Evolutionary conservation across 345 rosid species (phyloP), one percentile per base, ranked within the genome.

Genomic region (Gossypium ekmanianum): DNA sequence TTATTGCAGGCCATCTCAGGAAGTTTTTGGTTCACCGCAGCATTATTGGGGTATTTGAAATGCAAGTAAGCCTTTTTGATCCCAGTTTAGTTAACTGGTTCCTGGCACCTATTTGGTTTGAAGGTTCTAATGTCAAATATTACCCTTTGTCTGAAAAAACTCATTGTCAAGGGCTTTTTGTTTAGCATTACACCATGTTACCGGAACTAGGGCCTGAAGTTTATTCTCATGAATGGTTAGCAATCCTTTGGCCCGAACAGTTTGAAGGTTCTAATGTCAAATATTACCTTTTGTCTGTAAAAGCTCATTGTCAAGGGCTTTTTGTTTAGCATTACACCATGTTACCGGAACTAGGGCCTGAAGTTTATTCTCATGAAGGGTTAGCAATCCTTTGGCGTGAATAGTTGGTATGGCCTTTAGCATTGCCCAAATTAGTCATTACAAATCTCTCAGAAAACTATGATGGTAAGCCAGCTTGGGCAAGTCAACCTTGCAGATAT

Each of bases 1-100:
- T 84, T 52, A 78, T 84, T 63, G 80, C 81, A 24, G 56, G 75
- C 77, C 78, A 79, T 75, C 78, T 84, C 16, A 56, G 84, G 57
- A 81, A 77, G 78, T 84, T 79, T 74, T 68, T 84, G 26, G 87
- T 84, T 70, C 80, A 84, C 55, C 81, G 71, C 48, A 77, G 80
- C 55, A 72, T 81, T 48, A 72, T 81, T 72, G 78, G 71, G 24
- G 56, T 81, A 34, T 79, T 84, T 79, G 87, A 84, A 77, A 79
- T 68, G 67, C 81, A 77, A 7, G 86, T 81, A 77, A 78, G 81
- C n/a, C 44, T 18, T 24, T 34, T 58, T 72, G 7, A 57, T 71
- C 26, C 2, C 4, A 22, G 16, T 20, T 63, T 63, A 7, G 68
- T 63, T 63, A 13, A 29, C 11, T 63, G 13, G 13, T 56, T 56